Evolutionary conservation across 1,284 basidiomycete genomes (phyloP).

Genomic region (Waitea zeae): DNA sequence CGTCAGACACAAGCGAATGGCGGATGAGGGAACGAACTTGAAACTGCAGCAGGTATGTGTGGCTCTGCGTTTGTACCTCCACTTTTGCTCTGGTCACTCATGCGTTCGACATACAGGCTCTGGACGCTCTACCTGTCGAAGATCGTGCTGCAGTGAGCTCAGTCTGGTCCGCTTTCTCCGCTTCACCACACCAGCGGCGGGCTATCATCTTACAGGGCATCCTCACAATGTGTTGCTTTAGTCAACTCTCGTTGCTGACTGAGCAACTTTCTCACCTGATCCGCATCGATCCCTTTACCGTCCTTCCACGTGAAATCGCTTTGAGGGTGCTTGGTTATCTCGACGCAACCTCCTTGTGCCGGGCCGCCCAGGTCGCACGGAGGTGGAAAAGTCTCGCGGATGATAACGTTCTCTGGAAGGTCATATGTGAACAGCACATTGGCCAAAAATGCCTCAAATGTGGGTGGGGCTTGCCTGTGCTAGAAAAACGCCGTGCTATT

Average conservation of each 20-base stretch:
- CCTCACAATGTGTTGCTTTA: constrained; percentile 99
- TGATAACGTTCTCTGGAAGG: constrained; percentile 91
- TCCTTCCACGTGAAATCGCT: constrained; percentile 82
- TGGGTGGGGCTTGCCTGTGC: constrained; percentile 90
- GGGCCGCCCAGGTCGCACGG: constrained; percentile 85
- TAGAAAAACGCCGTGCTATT: constrained; percentile 54
- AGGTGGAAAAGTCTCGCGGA: constrained; percentile 86
- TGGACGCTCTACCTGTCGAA: constrained; percentile 80
- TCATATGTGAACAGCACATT: constrained; percentile 98
- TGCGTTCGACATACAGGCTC: constrained; percentile 58
- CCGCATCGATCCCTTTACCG: constrained; percentile 86
- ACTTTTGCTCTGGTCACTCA: neutral
- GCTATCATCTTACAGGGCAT: constrained; percentile 93
- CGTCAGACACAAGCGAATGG: constrained; percentile 90
- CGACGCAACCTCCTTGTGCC: constrained; percentile 90
- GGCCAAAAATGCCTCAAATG: constrained; percentile 96
- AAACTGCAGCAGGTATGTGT: constrained; percentile 78
- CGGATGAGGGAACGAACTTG: constrained; percentile 86
- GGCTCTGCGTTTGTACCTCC: constrained; percentile 1
- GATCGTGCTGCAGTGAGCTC: constrained; percentile 85
- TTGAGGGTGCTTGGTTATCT: constrained; percentile 86
- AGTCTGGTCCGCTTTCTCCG: constrained; percentile 95
- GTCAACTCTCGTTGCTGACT: constrained; percentile 92
- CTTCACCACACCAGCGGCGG: constrained; percentile 79
- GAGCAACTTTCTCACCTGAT: constrained; percentile 86